phyloP scores from a whole-genome alignment of 2,329 filamentous ascomycete species.

The Colletotrichum karsti region DNA sequence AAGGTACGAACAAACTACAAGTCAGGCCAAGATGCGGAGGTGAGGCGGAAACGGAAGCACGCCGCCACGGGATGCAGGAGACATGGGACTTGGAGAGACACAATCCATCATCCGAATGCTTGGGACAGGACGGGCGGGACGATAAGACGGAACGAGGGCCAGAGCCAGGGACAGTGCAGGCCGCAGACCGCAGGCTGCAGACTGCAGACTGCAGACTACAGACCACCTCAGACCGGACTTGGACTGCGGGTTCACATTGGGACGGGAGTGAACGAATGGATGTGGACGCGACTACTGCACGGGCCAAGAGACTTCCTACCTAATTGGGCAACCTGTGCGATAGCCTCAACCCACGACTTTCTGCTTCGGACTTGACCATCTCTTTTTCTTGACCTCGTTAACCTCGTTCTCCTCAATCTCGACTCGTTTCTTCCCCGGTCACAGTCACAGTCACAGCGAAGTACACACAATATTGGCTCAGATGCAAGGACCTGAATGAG shows the following conservation, averaged over 20 bases:
- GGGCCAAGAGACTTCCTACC: neutral
- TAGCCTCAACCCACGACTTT: neutral
- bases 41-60: neutral
- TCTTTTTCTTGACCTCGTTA: too few relatives aligned
- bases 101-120: slow-evolving; percentile 25
- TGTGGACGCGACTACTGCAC: neutral
- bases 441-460: neutral
- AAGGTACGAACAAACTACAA: too few relatives aligned
- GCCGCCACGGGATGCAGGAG: neutral
- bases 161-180: neutral
- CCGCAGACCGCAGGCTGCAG: too few relatives aligned
- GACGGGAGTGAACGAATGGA: too few relatives aligned
- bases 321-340: slow-evolving; percentile 26
- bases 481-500: neutral
- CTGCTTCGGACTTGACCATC: neutral
- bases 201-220: too few relatives aligned
- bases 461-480: neutral
- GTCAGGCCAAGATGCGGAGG: neutral
- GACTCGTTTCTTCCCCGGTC: neutral
- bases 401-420: neutral
- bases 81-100: neutral
- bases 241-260: too few relatives aligned
- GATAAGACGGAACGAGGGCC: too few relatives aligned
- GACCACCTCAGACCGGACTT: too few relatives aligned
- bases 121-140: slow-evolving; percentile 24